Base-by-base conservation (phyloP, 371 early-diverging fungal species). In the Mortierella sp. region DNA sequence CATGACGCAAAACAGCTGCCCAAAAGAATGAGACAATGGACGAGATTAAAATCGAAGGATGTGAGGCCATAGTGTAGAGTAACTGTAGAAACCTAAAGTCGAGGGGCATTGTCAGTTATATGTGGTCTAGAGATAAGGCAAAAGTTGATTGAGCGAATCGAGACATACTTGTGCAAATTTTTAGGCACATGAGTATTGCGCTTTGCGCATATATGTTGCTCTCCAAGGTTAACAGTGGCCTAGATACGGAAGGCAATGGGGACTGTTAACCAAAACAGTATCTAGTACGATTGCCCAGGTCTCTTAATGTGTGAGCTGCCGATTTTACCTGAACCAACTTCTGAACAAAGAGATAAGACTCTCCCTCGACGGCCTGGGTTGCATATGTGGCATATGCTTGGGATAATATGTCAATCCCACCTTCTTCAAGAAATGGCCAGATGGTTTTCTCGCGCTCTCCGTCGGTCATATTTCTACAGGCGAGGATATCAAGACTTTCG, bases 161-260 rank as follows among this genome's bases (percentile, higher is more conserved):
- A 15, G 16, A n/a, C 57, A 1, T 75, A 84, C 83, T 68, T 80
- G 14, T 57, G 21, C 21, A 85, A 61, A 4, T 75, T 67, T 19
- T 80, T 75, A 0, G 86, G 85, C 19, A 66, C 57, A 19, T 63
- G 53, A 15, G 75, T 64, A 45, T 65, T 82, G 7, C 83, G 74
- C 55, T 80, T 82, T 25, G 75, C 69, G 52, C 81, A 82, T 14
- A 87, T 51, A 28, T 87, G 87, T 14, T 59, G 62, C 23, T 84
- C 84, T 9, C 85, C 86, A 25, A 87, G 74, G 19, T 79, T 82
- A 11, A 75, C 77, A 1, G 82, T 62, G 4, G 82, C 75, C 85
- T 84, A 64, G 3, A 7, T 5, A 37, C 9, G 9, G 37, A 37
- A 9, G 9, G 9, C 9, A 37, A 37, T 5, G 9, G 37, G 37